phyloP scores from a whole-genome alignment of 192 early-diverging fungal species.

The Coemansia sp. region DNA sequence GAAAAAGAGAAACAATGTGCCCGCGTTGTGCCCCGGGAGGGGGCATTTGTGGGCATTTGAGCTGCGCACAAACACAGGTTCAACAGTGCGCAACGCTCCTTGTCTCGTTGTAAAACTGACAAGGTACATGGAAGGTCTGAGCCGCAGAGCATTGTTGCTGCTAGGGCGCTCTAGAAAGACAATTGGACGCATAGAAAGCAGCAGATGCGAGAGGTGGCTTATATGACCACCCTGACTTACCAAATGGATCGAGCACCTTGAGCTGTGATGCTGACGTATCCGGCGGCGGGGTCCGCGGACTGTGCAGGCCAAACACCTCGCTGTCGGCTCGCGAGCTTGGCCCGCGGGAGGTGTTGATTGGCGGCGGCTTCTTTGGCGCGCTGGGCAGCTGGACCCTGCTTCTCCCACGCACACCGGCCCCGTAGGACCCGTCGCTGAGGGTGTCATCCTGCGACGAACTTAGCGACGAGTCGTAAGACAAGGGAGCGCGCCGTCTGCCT shows the following conservation, averaged over 20 bases:
- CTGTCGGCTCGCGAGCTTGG: neutral
- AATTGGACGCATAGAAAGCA: too few relatives aligned
- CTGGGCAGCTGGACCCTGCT: neutral
- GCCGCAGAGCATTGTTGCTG: too few relatives aligned
- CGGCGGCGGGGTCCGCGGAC: slow-evolving; percentile 27
- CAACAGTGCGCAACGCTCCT: too few relatives aligned
- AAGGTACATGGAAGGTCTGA: too few relatives aligned
- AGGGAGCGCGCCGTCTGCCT: too few relatives aligned
- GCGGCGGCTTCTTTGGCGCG: neutral
- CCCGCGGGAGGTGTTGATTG: neutral
- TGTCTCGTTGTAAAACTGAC: too few relatives aligned
- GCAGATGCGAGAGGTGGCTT: neutral
- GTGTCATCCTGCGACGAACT: too few relatives aligned
- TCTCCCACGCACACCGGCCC: neutral
- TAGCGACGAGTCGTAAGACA: too few relatives aligned
- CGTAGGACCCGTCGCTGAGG: too few relatives aligned
- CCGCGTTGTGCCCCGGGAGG: neutral
- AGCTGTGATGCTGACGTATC: slow-evolving; percentile 8
- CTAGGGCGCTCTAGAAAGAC: too few relatives aligned
- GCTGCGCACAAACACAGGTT: too few relatives aligned
- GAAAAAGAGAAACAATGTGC: neutral
- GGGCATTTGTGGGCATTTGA: too few relatives aligned
- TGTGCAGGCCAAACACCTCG: slow-evolving; percentile 11
- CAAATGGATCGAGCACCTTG: slow-evolving; percentile 39
- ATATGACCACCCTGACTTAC: slow-evolving; percentile 12